A percentile compares a stretch with the other conserved stretches of the same genome.
phyloP scores from a whole-genome alignment of 2,329 filamentous ascomycete species.

The Hypomyces perniciosus region DNA sequence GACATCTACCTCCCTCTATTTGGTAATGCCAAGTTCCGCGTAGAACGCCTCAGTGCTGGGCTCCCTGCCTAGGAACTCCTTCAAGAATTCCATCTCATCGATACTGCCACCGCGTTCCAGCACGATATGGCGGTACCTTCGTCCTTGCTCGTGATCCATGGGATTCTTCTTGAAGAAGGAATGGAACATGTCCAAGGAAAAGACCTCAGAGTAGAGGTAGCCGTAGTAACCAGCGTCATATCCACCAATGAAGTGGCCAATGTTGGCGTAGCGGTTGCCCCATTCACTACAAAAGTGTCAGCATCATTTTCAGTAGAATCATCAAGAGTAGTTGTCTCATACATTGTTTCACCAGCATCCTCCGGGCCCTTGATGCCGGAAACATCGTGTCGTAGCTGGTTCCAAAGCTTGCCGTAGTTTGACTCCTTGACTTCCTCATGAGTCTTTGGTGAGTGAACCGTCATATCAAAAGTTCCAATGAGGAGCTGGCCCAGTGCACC shows the following conservation, averaged over 20 bases:
- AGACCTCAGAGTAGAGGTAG: constrained; percentile 69
- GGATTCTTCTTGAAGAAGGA: constrained; percentile 71
- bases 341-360: constrained; percentile 51
- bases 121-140: constrained; percentile 71
- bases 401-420: constrained; percentile 63
- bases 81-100: constrained; percentile 74
- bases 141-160: constrained; percentile 68
- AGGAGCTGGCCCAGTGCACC: constrained; percentile 74
- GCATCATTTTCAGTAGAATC: constrained; percentile 4
- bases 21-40: constrained; percentile 57
- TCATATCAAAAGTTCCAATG: constrained; percentile 82
- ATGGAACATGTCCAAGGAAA: constrained; percentile 83
- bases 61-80: constrained; percentile 71
- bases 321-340: constrained; percentile 9
- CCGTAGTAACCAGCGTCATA: constrained; percentile 84
- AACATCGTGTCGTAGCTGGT: constrained; percentile 65
- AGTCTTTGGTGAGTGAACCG: constrained; percentile 63
- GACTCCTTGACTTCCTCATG: constrained; percentile 63
- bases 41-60: constrained; percentile 77
- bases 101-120: constrained; percentile 71
- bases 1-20: too few species aligned
- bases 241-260: constrained; percentile 76
- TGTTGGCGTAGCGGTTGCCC: constrained; percentile 74
- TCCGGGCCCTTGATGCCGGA: constrained; percentile 70
- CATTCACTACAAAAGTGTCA: constrained; percentile 46